Conservation (phyloP, 306 rosid genomes). For the Trichosanthes truncata region DNA sequence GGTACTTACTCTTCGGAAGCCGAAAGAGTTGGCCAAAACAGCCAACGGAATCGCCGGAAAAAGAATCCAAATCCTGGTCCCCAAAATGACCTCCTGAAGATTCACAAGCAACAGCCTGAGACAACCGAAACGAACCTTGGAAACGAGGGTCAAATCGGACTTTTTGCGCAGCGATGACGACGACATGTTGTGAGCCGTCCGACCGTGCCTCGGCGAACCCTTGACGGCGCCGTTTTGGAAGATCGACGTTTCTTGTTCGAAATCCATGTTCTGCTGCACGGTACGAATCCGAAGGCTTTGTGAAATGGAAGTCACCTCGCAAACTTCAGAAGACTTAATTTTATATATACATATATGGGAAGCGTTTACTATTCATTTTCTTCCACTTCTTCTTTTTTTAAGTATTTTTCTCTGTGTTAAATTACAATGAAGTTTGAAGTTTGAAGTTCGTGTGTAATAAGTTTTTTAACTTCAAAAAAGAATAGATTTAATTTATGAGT, state of each 20-base stretch:
- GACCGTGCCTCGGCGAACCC: constrained; percentile 17
- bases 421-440: too few relatives aligned
- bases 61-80: constrained; percentile 63
- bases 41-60: constrained; percentile 73
- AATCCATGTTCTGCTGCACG: constrained; percentile 29
- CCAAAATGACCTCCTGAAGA: constrained; percentile 65
- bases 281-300: background rate
- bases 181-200: constrained; percentile 68
- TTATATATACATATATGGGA: background rate
- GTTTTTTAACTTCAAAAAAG: too few relatives aligned
- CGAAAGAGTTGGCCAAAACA: constrained; percentile 32
- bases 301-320: background rate
- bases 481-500: too few relatives aligned
- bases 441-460: too few relatives aligned
- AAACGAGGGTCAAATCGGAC: constrained; percentile 44
- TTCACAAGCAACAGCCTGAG: constrained; percentile 41
- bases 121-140: constrained; percentile 29
- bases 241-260: constrained; percentile 37
- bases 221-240: constrained; percentile 49
- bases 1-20: constrained; percentile 53
- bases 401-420: too few relatives aligned
- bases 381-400: background rate
- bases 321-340: background rate
- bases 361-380: background rate
- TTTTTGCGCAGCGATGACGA: constrained; percentile 62